A percentile compares a stretch with the other conserved stretches of the same genome.
phyloP scores from a whole-genome alignment of 2,329 filamentous ascomycete species.

The Celoporthe dispersa region DNA sequence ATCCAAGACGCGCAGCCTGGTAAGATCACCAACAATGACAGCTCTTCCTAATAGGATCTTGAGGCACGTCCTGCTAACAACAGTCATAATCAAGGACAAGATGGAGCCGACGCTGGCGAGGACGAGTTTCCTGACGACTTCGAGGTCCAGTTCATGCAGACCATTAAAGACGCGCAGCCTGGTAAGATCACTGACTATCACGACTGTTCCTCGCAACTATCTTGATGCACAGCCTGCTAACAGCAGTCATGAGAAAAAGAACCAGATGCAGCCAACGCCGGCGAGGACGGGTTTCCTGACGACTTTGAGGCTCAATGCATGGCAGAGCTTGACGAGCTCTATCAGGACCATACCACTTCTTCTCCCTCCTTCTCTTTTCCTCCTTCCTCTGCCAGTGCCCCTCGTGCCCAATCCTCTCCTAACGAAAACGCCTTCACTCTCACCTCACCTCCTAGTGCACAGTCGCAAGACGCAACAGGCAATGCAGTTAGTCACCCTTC shows the following conservation, averaged over 20 bases:
- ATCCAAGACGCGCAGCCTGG: neutral
- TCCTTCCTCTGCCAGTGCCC: neutral
- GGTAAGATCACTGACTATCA: neutral
- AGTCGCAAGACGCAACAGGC: neutral
- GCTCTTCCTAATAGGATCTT: too few species aligned
- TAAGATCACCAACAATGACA: neutral
- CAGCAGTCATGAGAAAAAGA: neutral
- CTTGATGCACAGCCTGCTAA: neutral
- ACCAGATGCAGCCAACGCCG: neutral
- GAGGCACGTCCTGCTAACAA: neutral
- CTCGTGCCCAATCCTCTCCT: neutral
- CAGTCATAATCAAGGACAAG: too few species aligned
- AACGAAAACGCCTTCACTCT: neutral
- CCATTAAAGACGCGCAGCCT: neutral
- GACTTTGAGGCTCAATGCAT: neutral
- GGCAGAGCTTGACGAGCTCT: neutral
- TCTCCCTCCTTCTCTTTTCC: neutral
- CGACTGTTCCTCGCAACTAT: too few species aligned
- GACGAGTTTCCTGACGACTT: neutral
- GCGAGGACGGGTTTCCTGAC: neutral
- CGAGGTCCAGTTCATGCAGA: neutral
- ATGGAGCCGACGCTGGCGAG: too few species aligned
- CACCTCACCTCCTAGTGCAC: neutral
- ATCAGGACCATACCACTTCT: neutral
- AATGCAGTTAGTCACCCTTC: slow-evolving; percentile 3